Conservation (phyloP, 208 protist genomes). For the Polymyxa betae region DNA sequence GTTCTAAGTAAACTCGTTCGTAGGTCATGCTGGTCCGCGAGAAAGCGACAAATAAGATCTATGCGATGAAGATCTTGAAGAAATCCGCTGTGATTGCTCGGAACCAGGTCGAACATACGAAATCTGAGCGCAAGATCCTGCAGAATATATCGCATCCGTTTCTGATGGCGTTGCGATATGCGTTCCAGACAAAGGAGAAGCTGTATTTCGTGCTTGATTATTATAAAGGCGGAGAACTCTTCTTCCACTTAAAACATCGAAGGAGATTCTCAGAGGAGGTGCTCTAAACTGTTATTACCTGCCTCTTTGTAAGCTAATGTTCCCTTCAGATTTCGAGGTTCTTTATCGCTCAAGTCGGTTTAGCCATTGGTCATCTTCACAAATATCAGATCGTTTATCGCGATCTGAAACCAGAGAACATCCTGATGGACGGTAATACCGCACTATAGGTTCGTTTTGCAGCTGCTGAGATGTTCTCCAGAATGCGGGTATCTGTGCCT, state of each 20-base stretch:
- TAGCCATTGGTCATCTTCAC: constrained; percentile 63
- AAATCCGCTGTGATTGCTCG: constrained; percentile 62
- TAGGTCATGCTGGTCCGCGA: constrained; percentile 59
- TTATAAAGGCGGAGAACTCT: constrained; percentile 73
- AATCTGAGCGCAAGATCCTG: constrained; percentile 65
- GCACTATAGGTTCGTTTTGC: background rate
- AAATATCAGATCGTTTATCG: constrained; percentile 61
- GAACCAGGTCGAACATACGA: constrained; percentile 65
- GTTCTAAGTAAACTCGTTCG: background rate
- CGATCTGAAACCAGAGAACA: constrained; percentile 65
- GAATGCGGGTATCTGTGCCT: constrained; percentile 61
- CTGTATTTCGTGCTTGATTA: constrained; percentile 75
- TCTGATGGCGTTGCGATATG: constrained; percentile 64
- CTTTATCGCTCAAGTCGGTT: constrained; percentile 66
- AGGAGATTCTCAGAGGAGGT: constrained; percentile 58
- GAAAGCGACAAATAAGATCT: constrained; percentile 31
- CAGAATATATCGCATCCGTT: constrained; percentile 66
- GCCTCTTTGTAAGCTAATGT: background rate
- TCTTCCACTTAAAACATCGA: constrained; percentile 66
- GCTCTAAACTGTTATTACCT: background rate
- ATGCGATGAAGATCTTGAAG: constrained; percentile 71
- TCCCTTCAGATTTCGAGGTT: constrained; percentile 39
- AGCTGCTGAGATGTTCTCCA: background rate
- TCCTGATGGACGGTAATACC: constrained; percentile 52
- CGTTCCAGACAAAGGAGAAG: constrained; percentile 62